Base-by-base conservation (phyloP, 331 rosid genomes). In the Rosa hybrid region DNA sequence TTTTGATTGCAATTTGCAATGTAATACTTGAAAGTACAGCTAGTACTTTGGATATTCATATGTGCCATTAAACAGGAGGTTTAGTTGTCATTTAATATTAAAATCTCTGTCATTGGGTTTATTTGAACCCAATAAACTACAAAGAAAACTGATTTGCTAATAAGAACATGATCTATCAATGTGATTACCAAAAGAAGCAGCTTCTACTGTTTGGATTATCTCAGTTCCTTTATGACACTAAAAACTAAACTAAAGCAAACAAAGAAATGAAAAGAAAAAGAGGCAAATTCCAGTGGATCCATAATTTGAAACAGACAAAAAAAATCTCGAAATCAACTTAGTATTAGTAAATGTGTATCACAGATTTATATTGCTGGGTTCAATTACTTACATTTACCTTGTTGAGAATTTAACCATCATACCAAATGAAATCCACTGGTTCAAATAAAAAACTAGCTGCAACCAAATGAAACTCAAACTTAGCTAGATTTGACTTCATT, bases 1-100 rank as follows among this genome's bases (percentile, higher is more conserved):
- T 27, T 30, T 38, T 23, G 18, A 41, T 46, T 46, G 80, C 72
- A 76, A 63, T 62, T 76, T 46, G 77, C 48, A 73, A 53, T 70
- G 56, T 41, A 44, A 70, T 45, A 70, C 56, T 70, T 4, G 20
- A 39, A n/a, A 6, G 74, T 68, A 68, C 72, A 68, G 72, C 42
- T 68, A 45, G 74, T 21, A 45, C 74, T 70, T 69, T 69, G 34
- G 18, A n/a, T n/a, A 13, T 44, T 41, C 54, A 70, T 34, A 34
- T 70, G 74, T 70, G 56, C 39, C 54, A 44, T 21, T 45, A 45
- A 41, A 39, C 30, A 41, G 72, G 23, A 68, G 72, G 50, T 14
- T 73, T 12, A 59, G 14, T 44, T 39, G 68, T 46, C 54, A 46
- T 70, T n/a, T 70, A 21, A 42, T 21, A 42, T 6, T 21, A 25